Evolutionary conservation across 2,329 filamentous ascomycete species (phyloP).

Genomic region (Verticillium isaacii): DNA sequence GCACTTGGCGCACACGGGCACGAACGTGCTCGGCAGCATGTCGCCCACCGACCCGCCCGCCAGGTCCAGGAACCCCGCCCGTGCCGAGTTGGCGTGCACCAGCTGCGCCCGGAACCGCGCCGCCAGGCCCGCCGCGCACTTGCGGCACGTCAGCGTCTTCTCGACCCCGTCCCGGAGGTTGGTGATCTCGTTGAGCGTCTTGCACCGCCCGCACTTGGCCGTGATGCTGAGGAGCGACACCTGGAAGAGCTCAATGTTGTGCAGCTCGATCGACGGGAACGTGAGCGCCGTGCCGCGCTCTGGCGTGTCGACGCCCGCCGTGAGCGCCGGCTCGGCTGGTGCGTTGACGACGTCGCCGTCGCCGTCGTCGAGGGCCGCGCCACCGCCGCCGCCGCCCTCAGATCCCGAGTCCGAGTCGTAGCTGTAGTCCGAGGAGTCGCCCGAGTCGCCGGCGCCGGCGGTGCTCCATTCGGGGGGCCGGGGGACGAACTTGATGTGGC

Average conservation of each 20-base stretch:
- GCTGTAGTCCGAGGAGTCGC: conserved; percentile 32
- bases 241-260: conserved; percentile 72
- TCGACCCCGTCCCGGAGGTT: conserved; percentile 54
- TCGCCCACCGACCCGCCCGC: conserved; percentile 71
- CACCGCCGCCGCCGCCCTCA: conserved; percentile 40
- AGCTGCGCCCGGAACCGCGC: conserved; percentile 61
- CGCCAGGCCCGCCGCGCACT: conserved; percentile 49
- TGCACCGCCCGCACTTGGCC: conserved; percentile 76
- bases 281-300: conserved; percentile 73
- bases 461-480: conserved; percentile 72
- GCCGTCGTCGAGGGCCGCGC: conserved; percentile 26
- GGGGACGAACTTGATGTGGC: conserved; percentile 67
- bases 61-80: conserved; percentile 74
- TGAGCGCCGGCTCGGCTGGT: conserved; percentile 3
- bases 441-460: conserved; percentile 37
- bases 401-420: conserved; percentile 42
- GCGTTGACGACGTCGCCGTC: conserved; percentile 16
- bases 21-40: conserved; percentile 73
- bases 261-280: conserved; percentile 72
- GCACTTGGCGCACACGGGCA: conserved; percentile 73
- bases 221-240: conserved; percentile 62
- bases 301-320: conserved; percentile 26
- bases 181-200: conserved; percentile 64
- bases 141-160: conserved; percentile 51
- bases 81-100: conserved; percentile 67